A percentile compares a stretch with the other conserved stretches of the same genome.
Conservation (phyloP, 1,284 basidiomycete species). For the Leccinum angustisporum region DNA sequence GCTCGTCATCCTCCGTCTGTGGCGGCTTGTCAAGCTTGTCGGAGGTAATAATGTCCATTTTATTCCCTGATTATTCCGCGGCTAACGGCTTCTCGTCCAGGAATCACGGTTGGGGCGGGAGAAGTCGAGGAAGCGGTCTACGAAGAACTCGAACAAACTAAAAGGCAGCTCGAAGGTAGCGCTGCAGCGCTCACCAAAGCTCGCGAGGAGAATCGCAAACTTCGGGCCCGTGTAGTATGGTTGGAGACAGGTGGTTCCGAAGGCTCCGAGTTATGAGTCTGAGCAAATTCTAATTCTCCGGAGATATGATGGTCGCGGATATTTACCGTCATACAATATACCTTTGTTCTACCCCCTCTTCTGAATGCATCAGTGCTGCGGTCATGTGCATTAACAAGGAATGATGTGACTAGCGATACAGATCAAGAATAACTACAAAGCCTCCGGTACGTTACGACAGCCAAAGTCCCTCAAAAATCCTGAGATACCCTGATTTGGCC, state of each 20-base stretch:
- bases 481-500: constrained; percentile 4
- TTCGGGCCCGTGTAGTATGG: constrained; percentile 34
- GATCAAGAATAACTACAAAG: background rate
- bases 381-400: background rate
- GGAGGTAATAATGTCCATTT: constrained; percentile 52
- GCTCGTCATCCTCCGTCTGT: constrained; percentile 71
- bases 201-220: constrained; percentile 38
- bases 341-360: constrained; percentile 16
- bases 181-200: constrained; percentile 37
- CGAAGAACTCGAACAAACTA: constrained; percentile 48
- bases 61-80: background rate
- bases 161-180: constrained; percentile 46
- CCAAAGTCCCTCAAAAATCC: background rate
- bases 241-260: constrained; percentile 38
- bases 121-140: constrained; percentile 58
- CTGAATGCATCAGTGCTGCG: constrained; percentile 11
- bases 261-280: constrained; percentile 33
- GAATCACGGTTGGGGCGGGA: constrained; percentile 72
- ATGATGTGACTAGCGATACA: constrained; percentile 22
- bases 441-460: background rate
- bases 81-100: constrained; percentile 37
- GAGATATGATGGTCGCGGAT: constrained; percentile 6
- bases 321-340: constrained; percentile 1
- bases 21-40: constrained; percentile 76
- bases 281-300: constrained; percentile 9